phyloP scores from a whole-genome alignment of 257 asterid species.

The Marsdenia floribunda region DNA sequence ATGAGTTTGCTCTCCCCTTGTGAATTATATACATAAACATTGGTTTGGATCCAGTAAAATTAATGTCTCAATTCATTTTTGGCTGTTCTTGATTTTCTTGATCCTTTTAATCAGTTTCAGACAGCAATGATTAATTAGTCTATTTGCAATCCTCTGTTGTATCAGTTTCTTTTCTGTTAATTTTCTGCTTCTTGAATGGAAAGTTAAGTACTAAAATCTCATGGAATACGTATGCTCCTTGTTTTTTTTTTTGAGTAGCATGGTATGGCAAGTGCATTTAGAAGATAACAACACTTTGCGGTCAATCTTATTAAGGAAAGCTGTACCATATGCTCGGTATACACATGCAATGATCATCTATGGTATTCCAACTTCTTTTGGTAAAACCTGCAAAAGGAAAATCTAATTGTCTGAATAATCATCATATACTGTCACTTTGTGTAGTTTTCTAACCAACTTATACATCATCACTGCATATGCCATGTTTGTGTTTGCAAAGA shows the following conservation, averaged over 20 bases:
- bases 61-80: background rate
- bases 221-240: no score
- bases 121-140: background rate
- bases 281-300: constrained; percentile 84
- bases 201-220: background rate
- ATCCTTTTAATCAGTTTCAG: background rate
- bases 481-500: no score
- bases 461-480: no score
- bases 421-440: no score
- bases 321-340: constrained; percentile 80
- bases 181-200: background rate
- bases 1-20: no score
- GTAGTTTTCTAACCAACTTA: no score
- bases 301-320: constrained; percentile 78
- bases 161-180: background rate
- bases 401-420: no score
- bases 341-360: constrained; percentile 84
- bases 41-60: no score
- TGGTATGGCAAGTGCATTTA: constrained; percentile 90
- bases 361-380: constrained; percentile 48
- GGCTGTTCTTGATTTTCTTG: background rate
- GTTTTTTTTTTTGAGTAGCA: constrained; percentile 25
- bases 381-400: no score
- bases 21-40: no score
- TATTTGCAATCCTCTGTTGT: background rate